Base-by-base conservation (phyloP, 148 eudicot genomes). In the Camellia japonica region DNA sequence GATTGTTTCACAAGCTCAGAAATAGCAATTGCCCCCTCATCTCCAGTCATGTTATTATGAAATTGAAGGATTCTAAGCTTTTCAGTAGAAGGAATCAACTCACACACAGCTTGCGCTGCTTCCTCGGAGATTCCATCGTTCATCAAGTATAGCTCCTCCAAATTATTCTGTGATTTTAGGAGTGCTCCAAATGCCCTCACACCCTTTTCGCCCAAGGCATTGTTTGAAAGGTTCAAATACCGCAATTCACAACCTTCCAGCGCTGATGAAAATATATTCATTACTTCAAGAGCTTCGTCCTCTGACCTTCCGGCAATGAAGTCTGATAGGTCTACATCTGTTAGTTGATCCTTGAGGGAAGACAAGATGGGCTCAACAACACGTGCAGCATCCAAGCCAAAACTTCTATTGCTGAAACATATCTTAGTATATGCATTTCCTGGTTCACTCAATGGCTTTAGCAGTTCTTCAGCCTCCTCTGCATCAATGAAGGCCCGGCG, bases 151-250 rank as follows among this genome's bases (percentile, higher is more conserved):
- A 92, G 92, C 82, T 92, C 97, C 83, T 92, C 97, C 83, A 92
- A 87, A 78, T 84, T 85, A 71, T 82, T 42, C 68, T 89, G 97
- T 7, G 93, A 90, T 78, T 86, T 86, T 52, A 92, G 47, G 52
- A 92, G 92, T 8, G 82, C 79, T 42, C 76, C 91, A 82, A 92
- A 92, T 75, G 97, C 97, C 84, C 92, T 86, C 10, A 92, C 84
- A 66, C 97, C 97, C 86, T 92, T 92, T 77, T 92, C 97, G 51
- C 97, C 97, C 81, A 92, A 75, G 43, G 97, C 97, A 58, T 92
- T 92, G 77, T 92, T 76, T n/a, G 97, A 92, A 19, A 92, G 87
- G 77, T 92, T 79, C 69, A 92, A 83, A 78, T 80, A 87, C 82
- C 79, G 80, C 81, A 92, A 74, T 8, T 85, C 76, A 76, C 89